A percentile compares a stretch with the other conserved stretches of the same genome.
Evolutionary conservation across 306 rosid genomes (phyloP).

Genomic region (Lotus japonicus): DNA sequence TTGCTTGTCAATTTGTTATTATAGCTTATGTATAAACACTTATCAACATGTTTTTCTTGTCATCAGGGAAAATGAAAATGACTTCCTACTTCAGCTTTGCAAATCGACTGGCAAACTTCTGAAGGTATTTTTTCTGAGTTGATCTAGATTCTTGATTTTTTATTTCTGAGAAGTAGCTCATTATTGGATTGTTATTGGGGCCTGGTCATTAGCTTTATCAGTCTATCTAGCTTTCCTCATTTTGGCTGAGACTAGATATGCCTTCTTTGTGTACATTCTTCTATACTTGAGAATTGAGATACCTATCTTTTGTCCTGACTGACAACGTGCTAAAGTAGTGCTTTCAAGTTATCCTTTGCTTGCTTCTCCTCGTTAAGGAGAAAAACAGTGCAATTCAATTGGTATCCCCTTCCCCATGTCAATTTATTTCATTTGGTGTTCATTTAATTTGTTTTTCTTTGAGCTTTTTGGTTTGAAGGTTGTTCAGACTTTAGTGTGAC

Average conservation of each 20-base stretch:
- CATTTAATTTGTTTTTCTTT: background rate
- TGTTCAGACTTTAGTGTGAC: background rate
- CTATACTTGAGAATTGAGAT: too few relatives aligned
- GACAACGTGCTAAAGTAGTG: too few relatives aligned
- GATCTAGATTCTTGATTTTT: background rate
- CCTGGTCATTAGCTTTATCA: background rate
- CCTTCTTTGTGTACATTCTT: background rate
- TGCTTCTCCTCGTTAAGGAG: background rate
- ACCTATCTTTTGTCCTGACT: background rate
- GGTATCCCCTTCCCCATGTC: background rate
- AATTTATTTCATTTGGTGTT: background rate
- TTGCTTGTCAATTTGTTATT: background rate
- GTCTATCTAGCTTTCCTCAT: background rate
- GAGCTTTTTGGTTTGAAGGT: background rate
- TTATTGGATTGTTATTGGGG: background rate
- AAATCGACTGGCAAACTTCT: constrained; percentile 68
- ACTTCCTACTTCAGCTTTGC: constrained; percentile 83
- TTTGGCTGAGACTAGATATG: background rate
- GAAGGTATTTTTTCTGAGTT: constrained; percentile 42
- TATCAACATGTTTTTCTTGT: constrained; percentile 3
- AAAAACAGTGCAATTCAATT: background rate
- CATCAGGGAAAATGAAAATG: constrained; percentile 73
- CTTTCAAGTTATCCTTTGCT: background rate
- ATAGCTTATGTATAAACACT: background rate
- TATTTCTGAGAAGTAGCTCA: background rate